A percentile compares a stretch with the other conserved stretches of the same genome.
phyloP scores from a whole-genome alignment of 2,329 filamentous ascomycete species.

The Fusarium caatingaense region DNA sequence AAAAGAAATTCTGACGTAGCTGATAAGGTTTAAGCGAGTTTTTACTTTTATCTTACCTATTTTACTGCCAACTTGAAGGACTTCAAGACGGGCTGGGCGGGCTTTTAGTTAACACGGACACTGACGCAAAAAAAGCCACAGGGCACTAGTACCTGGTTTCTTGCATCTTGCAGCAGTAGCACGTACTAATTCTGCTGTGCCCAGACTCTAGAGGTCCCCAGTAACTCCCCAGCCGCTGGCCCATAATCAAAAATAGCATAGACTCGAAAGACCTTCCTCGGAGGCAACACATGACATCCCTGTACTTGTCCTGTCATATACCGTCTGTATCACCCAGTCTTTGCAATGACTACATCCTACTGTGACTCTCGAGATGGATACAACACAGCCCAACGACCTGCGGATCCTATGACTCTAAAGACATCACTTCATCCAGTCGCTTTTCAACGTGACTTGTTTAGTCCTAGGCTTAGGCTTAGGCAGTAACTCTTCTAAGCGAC shows the following conservation, averaged over 20 bases:
- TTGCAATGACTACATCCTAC: constrained; percentile 8
- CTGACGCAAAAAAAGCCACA: not conserved
- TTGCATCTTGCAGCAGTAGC: constrained; percentile 8
- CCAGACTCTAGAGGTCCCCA: not conserved
- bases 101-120: not conserved
- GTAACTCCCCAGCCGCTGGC: constrained; percentile 1
- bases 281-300: constrained; percentile 19
- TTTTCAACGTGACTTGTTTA: not conserved
- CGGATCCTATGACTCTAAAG: constrained; percentile 5
- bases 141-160: constrained; percentile 6
- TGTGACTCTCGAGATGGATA: constrained; percentile 1
- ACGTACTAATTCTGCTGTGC: not conserved
- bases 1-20: not conserved
- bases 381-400: constrained; percentile 18
- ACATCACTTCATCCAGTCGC: not conserved
- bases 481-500: constrained; percentile 1
- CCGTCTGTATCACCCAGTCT: constrained; percentile 17
- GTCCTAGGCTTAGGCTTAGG: not conserved
- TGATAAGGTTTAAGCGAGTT: not conserved
- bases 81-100: not conserved
- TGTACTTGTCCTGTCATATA: constrained; percentile 5
- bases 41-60: not conserved
- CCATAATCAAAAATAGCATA: constrained; percentile 36
- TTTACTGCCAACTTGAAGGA: not conserved
- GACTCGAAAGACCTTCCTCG: not conserved